These are phyloP conservation scores for Hibiscus mutabilis DNA, from an alignment of 345 rosid genomes.

Conservation along the genomic window DNA sequence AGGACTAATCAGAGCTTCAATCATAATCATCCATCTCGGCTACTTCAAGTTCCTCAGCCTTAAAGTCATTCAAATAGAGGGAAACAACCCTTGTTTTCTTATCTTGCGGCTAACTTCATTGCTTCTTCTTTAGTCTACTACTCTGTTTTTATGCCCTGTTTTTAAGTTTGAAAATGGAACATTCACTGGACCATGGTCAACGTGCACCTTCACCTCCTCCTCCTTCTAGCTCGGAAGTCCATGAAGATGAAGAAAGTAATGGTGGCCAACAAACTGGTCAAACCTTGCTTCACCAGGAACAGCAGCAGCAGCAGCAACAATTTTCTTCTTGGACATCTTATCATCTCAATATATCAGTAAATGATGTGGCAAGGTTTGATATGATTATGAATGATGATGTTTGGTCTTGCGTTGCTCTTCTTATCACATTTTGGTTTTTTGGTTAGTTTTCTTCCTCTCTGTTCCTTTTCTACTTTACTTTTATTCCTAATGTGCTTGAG, in stretches of 20 bases:
- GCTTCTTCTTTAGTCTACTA: not conserved
- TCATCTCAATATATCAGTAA: conserved; percentile 23
- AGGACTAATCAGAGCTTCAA: too few relatives aligned
- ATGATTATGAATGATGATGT: conserved; percentile 26
- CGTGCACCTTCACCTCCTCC: conserved; percentile 17
- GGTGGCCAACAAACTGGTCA: not conserved
- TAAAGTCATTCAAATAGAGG: not conserved
- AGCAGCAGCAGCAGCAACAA: conserved; percentile 5
- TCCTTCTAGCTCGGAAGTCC: conserved; percentile 19
- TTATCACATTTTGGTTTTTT: conserved; percentile 41
- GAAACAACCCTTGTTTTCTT: not conserved
- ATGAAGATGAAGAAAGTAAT: conserved; percentile 15
- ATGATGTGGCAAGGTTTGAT: conserved; percentile 5
- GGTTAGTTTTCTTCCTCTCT: conserved; percentile 28
- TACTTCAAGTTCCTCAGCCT: not conserved
- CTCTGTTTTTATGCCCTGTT: not conserved
- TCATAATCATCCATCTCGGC: conserved; percentile 3
- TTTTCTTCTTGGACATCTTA: conserved; percentile 15
- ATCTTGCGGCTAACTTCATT: not conserved
- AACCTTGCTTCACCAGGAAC: conserved; percentile 2
- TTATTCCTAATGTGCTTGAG: too few relatives aligned
- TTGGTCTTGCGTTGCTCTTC: conserved; percentile 36
- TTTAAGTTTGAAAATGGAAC: conserved; percentile 22
- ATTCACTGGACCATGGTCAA: too few relatives aligned
- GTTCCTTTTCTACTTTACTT: too few relatives aligned